phyloP scores from a whole-genome alignment of 192 early-diverging fungal species.

The Linnemannia schmuckeri region DNA sequence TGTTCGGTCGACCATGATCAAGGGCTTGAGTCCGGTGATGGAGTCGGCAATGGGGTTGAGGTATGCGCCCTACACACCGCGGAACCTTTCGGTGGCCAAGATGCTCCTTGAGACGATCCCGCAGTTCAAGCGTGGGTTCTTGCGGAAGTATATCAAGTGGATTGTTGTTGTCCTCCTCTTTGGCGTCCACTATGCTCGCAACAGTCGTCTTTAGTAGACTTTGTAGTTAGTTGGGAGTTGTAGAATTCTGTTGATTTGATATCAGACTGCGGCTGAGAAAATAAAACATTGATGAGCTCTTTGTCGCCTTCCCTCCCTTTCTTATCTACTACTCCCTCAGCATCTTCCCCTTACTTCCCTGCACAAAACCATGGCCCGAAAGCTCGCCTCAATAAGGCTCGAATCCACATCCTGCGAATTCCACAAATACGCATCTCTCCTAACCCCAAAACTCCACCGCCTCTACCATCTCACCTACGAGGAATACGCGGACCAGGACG shows the following conservation, averaged over 20 bases:
- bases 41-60: conserved; percentile 4
- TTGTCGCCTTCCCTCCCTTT: background rate
- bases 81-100: background rate
- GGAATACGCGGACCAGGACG: background rate
- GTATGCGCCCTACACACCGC: background rate
- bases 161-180: conserved; percentile 28
- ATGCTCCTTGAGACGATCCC: background rate
- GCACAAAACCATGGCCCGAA: background rate
- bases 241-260: background rate
- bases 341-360: background rate
- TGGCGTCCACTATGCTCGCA: conserved; percentile 33
- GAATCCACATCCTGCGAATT: background rate
- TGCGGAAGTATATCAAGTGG: conserved; percentile 20
- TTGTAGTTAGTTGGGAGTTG: background rate
- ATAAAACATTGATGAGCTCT: background rate
- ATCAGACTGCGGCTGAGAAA: background rate
- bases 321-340: background rate
- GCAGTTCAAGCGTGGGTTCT: conserved; percentile 17
- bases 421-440: background rate
- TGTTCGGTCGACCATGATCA: conserved; percentile 69
- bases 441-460: background rate
- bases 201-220: background rate
- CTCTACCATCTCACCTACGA: background rate
- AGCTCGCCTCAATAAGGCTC: background rate
- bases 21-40: conserved; percentile 17